A percentile compares a stretch with the other conserved stretches of the same genome.
These are phyloP conservation scores for Zopfia rhizophila DNA, from an alignment of 2,329 filamentous ascomycete species.

Conservation along the genomic window DNA sequence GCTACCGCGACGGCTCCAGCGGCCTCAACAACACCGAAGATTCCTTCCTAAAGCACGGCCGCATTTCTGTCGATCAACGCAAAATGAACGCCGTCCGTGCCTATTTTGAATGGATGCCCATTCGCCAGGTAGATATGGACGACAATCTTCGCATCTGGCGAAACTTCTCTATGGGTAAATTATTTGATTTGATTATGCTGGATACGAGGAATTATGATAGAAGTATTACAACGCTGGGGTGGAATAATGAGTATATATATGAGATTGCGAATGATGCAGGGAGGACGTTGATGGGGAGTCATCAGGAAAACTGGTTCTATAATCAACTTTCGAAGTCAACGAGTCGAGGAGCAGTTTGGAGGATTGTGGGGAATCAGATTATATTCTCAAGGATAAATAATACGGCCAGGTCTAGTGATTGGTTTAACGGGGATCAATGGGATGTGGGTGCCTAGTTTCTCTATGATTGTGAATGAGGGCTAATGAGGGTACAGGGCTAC, in stretches of 20 bases:
- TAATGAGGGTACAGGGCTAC: conserved; percentile 62
- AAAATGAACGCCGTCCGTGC: conserved; percentile 79
- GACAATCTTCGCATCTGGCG: conserved; percentile 57
- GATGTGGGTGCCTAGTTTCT: conserved; percentile 52
- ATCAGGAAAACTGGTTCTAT: conserved; percentile 74
- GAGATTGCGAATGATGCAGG: conserved; percentile 71
- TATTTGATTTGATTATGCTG: conserved; percentile 55
- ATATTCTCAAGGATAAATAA: conserved; percentile 43
- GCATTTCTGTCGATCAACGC: conserved; percentile 74
- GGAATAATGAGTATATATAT: conserved; percentile 69
- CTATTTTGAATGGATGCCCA: conserved; percentile 65
- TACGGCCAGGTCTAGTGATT: conserved; percentile 26
- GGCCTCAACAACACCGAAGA: conserved; percentile 73
- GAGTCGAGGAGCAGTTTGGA: conserved; percentile 72
- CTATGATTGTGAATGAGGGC: conserved; percentile 1
- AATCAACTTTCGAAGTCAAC: conserved; percentile 63
- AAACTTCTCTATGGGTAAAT: conserved; percentile 51
- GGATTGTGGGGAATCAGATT: conserved; percentile 75
- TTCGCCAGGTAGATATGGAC: conserved; percentile 56
- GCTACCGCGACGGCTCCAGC: conserved; percentile 70
- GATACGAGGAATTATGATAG: conserved; percentile 55
- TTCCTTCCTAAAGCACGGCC: conserved; percentile 67
- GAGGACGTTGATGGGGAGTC: conserved; percentile 73
- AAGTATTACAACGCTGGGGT: conserved; percentile 48
- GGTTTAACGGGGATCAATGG: conserved; percentile 65